Evolutionary conservation across 2,329 filamentous ascomycete species (phyloP), one percentile per base, ranked within the genome.

Genomic region (Orbilia javanica): DNA sequence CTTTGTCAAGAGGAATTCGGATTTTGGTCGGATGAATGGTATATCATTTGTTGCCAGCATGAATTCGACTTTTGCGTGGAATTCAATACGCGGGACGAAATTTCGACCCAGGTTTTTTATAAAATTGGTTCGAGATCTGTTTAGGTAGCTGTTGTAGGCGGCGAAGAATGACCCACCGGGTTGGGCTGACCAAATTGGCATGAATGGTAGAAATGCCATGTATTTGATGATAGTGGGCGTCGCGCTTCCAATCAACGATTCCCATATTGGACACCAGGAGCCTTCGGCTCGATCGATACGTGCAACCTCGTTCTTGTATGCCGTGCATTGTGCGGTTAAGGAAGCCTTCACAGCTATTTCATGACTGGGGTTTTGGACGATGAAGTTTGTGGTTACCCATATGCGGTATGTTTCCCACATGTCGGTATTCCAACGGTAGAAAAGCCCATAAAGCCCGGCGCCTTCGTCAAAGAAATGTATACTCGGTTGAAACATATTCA

Each of bases 161-260:
- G 53, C n/a, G 22, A 52, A 63, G 55, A 63, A 63, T 2, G 44
- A 22, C 6, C 53, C 67, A 1, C 60, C 44, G 1, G 67, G 67
- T 22, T 62, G 53, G 1, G 67, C 67, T 5, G 39, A 71, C 67
- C 67, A 71, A 1, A 71, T 63, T 8, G 53, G 53, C 42, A 71
- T 44, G 27, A 63, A 71, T 4, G 67, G 67, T 11, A 71, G 29
- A n/a, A 71, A 52, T 10, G 67, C 67, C 13, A 71, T 31, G 27
- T 71, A 71, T 34, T 63, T 71, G 29, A 71, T 52, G n/a, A 71
- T 52, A 2, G 67, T 71, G 6, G 67, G 53, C 15, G 67, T 52
- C 4, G 53, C 36, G 11, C 66, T 63, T 15, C 53, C 66, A 7
- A 70, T 70, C 3, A 36, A 52, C 15, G 57, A 44, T 4, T 7